Base-by-base conservation (phyloP, 2,329 filamentous ascomycete genomes). In the Alternaria viburni region DNA sequence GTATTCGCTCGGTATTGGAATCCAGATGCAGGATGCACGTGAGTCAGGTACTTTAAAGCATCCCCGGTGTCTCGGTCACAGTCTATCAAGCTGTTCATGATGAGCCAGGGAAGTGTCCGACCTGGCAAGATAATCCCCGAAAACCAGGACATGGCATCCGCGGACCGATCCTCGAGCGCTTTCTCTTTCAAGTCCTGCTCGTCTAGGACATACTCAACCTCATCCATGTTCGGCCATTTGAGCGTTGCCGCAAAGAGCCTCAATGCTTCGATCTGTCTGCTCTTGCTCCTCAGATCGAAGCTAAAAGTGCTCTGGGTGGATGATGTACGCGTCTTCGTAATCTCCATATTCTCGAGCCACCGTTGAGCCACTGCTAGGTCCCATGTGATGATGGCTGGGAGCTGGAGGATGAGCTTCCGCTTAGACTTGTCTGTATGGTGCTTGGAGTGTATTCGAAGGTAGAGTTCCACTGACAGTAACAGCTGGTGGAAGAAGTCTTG, bases 1-100 rank as follows among this genome's bases (percentile, higher is more conserved):
- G 91, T 93, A 74, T 90, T 90, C 60, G 88, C 89, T 61, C 89
- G 89, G 75, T 93, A 93, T 79, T 93, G 91, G 73, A 93, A 93
- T 15, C 91, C 91, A 66, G 89, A 89, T 68, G 89, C 84, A 1
- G 90, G 89, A 61, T 90, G 86, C 68, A 90, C 84, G 70, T 92
- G 89, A 1, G 88, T 90, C 9, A 93, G 84, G 32, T 90, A 84
- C 11, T 89, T 88, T 15, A 93, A 85, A 8, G 88, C 83, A 65
- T 90, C 87, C 6, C 88, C 88, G 5, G 85, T 85, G 74, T 92
- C 90, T 2, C 88, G 88, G 71, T 93, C 91, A 69, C 91, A 87
- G 75, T 93, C 91, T 67, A 93, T 89, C 46, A 93, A 83, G 5
- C 90, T 87, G 75, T 93, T 93, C 90, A 93, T 93, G 49, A 92